Evolutionary conservation across 768 basidiomycete genomes (phyloP).

Genomic region (Boletus barrowsii): DNA sequence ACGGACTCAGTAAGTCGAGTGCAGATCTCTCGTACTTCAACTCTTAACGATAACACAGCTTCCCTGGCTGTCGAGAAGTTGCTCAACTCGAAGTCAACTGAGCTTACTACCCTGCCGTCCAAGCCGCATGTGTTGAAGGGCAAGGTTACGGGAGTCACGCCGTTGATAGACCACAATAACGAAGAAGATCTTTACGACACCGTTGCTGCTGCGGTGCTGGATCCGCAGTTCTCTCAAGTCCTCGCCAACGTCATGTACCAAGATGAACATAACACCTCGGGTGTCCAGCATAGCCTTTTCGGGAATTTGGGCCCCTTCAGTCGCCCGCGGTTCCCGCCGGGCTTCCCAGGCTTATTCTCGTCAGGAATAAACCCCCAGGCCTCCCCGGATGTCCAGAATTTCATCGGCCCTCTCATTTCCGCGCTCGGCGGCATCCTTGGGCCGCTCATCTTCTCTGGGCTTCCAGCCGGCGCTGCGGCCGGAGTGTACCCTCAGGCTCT

Average conservation of each 20-base stretch:
- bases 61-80: not conserved
- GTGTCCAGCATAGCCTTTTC: no score
- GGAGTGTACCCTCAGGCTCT: not conserved
- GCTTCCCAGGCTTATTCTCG: not conserved
- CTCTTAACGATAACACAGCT: not conserved
- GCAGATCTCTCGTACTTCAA: not conserved
- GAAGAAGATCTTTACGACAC: not conserved
- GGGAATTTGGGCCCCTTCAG: no score
- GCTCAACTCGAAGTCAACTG: rapidly evolving
- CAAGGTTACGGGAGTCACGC: not conserved
- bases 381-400: not conserved
- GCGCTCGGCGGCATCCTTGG: not conserved
- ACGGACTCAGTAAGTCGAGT: not conserved
- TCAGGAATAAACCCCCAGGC: not conserved
- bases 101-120: no score
- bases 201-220: not conserved
- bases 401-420: not conserved
- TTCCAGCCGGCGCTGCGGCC: not conserved
- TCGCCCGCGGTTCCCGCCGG: no score
- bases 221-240: not conserved
- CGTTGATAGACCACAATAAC: not conserved
- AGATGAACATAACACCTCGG: no score
- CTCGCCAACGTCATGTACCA: not conserved
- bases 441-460: not conserved
- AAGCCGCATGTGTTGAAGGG: not conserved